phyloP scores from a whole-genome alignment of 2,329 filamentous ascomycete species.

The Fusarium sp. region DNA sequence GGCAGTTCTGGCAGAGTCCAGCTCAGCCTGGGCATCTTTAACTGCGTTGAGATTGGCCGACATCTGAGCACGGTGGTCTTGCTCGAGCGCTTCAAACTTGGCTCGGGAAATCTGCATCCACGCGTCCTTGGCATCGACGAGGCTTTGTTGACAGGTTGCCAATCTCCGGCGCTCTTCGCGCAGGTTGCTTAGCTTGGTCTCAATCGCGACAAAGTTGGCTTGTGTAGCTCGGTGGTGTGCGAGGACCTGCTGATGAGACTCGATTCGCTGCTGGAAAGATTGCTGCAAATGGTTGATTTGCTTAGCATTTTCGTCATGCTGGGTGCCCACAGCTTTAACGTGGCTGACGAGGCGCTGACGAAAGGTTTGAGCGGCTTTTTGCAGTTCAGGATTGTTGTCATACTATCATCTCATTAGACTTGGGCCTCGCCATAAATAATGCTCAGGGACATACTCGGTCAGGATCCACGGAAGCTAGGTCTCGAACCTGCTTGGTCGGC shows the following conservation, averaged over 20 bases:
- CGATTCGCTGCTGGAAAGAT: background rate
- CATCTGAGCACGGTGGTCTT: background rate
- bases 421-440: no score
- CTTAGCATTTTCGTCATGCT: background rate
- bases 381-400: background rate
- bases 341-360: background rate
- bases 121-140: slow-evolving; percentile 1
- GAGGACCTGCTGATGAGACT: background rate
- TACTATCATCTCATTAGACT: background rate
- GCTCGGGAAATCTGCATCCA: background rate
- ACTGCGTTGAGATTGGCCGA: background rate
- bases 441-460: background rate
- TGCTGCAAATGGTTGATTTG: background rate
- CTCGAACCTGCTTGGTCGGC: background rate
- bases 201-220: background rate
- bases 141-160: background rate
- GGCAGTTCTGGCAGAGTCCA: background rate
- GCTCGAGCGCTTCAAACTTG: slow-evolving; percentile 8
- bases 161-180: background rate
- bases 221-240: background rate
- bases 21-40: background rate
- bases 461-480: background rate
- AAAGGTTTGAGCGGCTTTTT: background rate
- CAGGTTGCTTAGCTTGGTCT: background rate
- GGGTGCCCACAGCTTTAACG: background rate